phyloP scores from a whole-genome alignment of 2,329 filamentous ascomycete species.

The Trichoderma sp. region DNA sequence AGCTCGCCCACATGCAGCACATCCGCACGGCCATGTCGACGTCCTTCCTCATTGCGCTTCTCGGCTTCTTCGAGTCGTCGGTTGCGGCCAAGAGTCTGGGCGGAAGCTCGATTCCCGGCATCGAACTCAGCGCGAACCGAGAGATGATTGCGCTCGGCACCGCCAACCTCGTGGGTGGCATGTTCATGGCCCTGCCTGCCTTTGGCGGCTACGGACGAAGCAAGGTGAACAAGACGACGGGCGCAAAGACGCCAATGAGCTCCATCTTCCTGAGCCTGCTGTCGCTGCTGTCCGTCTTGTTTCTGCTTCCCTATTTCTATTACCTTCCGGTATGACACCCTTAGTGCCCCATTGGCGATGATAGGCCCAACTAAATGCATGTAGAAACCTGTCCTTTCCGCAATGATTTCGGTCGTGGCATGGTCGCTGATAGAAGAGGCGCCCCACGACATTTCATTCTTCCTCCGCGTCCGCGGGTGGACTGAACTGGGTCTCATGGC shows the following conservation, averaged over 20 bases:
- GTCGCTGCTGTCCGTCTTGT: constrained; percentile 77
- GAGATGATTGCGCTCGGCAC: constrained; percentile 90
- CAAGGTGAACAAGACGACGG: constrained; percentile 92
- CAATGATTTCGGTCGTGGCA: constrained; percentile 94
- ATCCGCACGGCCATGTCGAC: constrained; percentile 87
- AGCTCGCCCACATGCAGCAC: constrained; percentile 73
- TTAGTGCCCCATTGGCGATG: not conserved
- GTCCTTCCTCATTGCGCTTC: constrained; percentile 86
- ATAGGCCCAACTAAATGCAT: not conserved
- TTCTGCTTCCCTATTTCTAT: constrained; percentile 88
- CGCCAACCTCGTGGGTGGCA: constrained; percentile 86
- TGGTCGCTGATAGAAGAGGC: constrained; percentile 95
- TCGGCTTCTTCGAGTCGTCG: constrained; percentile 98
- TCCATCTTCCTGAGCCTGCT: constrained; percentile 84
- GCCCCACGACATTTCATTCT: constrained; percentile 89
- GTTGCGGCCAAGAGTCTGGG: constrained; percentile 92
- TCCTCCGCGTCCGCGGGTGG: constrained; percentile 81
- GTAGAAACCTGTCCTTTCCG: constrained; percentile 87
- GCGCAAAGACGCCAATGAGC: constrained; percentile 90
- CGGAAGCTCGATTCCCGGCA: constrained; percentile 68
- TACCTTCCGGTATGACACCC: constrained; percentile 77
- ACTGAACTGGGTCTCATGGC: constrained; percentile 84
- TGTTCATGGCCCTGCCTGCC: constrained; percentile 88
- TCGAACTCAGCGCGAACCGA: constrained; percentile 85
- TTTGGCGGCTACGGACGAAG: constrained; percentile 96